These are phyloP conservation scores for Calonectria crousiana DNA, from an alignment of 2,329 filamentous ascomycete genomes.

Conservation along the genomic window DNA sequence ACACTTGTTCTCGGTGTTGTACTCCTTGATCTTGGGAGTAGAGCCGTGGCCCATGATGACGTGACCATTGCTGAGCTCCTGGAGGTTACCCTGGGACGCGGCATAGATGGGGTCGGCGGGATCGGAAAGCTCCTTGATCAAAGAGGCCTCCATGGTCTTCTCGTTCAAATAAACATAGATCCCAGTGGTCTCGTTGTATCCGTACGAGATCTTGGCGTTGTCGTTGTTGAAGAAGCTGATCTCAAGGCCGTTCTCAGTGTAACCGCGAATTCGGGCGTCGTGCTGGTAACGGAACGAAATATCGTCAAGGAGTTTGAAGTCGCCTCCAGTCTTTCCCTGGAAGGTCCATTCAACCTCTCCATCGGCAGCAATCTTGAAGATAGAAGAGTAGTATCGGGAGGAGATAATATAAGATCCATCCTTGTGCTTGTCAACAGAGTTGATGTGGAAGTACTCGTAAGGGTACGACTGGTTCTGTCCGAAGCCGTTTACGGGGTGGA, in stretches of 20 bases:
- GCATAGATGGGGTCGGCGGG: not conserved
- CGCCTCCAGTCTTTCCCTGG: not conserved
- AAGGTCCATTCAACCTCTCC: slow-evolving; percentile 9
- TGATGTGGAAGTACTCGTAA: slow-evolving; percentile 10
- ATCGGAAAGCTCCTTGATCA: not conserved
- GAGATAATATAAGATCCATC: not conserved
- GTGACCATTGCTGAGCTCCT: not conserved
- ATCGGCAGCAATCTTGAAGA: not conserved
- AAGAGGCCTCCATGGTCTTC: slow-evolving; percentile 2
- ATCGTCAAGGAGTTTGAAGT: slow-evolving; percentile 3
- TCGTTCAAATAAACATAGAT: not conserved
- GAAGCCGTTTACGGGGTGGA: not conserved
- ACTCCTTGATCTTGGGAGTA: slow-evolving; percentile 8
- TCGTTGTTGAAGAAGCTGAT: slow-evolving; percentile 9
- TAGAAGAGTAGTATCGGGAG: not conserved
- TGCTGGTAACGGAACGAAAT: slow-evolving; percentile 4
- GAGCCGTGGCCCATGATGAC: not conserved
- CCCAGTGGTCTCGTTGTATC: not conserved
- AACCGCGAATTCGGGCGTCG: not conserved
- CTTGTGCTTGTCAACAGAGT: slow-evolving; percentile 1
- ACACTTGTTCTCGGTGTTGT: not conserved
- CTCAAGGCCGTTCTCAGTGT: slow-evolving; percentile 1
- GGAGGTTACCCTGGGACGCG: not conserved
- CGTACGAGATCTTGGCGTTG: slow-evolving; percentile 2
- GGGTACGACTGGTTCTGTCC: slow-evolving; percentile 3